These are phyloP conservation scores for Ustilago tritici DNA, from an alignment of 1,284 basidiomycete genomes.

Conservation along the genomic window DNA sequence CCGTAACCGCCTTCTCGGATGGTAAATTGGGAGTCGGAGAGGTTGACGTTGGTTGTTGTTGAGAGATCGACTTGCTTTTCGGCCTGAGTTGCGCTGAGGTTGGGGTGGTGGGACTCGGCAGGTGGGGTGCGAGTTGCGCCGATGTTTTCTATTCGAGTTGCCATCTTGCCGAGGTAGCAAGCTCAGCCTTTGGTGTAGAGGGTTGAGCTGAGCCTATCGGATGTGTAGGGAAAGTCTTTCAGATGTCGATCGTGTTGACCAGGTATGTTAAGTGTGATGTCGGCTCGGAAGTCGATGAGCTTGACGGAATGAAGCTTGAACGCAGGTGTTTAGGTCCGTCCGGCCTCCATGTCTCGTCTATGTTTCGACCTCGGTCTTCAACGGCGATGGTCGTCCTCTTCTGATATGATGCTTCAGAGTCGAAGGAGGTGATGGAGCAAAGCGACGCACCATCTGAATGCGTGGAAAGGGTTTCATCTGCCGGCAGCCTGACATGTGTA, in stretches of 20 bases:
- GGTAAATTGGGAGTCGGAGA: constrained; percentile 38
- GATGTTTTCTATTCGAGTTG: neutral
- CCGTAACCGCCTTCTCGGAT: constrained; percentile 72
- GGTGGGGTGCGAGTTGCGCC: constrained; percentile 1
- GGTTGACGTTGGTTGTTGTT: constrained; percentile 34
- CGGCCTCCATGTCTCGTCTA: neutral
- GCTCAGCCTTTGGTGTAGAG: too few species aligned
- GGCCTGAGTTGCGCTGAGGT: neutral
- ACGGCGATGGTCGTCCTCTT: neutral
- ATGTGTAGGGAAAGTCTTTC: too few species aligned
- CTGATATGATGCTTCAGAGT: neutral
- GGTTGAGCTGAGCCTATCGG: too few species aligned
- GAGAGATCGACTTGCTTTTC: constrained; percentile 21
- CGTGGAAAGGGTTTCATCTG: constrained; percentile 3
- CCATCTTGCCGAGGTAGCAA: neutral
- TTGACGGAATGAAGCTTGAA: neutral
- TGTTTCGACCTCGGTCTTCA: neutral
- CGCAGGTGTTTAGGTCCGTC: neutral
- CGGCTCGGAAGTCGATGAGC: neutral
- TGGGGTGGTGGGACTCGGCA: neutral
- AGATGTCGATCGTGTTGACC: neutral
- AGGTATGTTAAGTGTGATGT: neutral
- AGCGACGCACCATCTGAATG: constrained; percentile 1
- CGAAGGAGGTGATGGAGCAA: neutral
- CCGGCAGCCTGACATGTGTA: neutral